Percentiles rank a stretch among this genome's conserved stretches.
Evolutionary conservation across 306 rosid species (phyloP).

Genomic region (Cicer cuneatum): DNA sequence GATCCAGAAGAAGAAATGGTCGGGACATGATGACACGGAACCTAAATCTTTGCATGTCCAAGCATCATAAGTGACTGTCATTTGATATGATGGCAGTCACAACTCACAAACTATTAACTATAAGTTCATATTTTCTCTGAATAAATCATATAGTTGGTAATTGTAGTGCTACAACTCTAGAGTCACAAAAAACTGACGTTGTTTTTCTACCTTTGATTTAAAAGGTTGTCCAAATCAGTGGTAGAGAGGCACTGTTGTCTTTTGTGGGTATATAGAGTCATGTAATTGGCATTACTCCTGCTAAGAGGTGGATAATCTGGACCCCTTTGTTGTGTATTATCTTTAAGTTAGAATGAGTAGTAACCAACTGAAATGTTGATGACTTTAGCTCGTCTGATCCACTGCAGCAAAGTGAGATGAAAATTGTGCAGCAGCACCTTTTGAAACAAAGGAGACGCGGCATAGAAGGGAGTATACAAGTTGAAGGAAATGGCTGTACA

Average conservation of each 20-base stretch:
- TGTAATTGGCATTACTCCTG: constrained; percentile 44
- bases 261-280: constrained; percentile 45
- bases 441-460: constrained; percentile 34
- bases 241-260: constrained; percentile 46
- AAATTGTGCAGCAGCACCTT: constrained; percentile 46
- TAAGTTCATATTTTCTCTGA: constrained; percentile 39
- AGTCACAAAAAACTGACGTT: constrained; percentile 45
- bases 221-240: constrained; percentile 34
- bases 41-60: constrained; percentile 34
- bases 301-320: constrained; percentile 34
- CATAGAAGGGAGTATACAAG: constrained; percentile 41
- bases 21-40: constrained; percentile 29
- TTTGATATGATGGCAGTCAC: constrained; percentile 32
- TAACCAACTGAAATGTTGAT: constrained; percentile 35
- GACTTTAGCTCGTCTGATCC: constrained; percentile 44
- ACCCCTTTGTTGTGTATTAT: constrained; percentile 45
- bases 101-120: constrained; percentile 15
- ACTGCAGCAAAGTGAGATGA: constrained; percentile 40
- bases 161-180: constrained; percentile 44
- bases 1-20: constrained; percentile 55
- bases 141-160: constrained; percentile 37
- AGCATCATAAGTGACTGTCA: constrained; percentile 42
- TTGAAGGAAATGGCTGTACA: constrained; percentile 32
- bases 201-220: constrained; percentile 51
- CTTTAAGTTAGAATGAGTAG: constrained; percentile 41